A percentile compares a stretch with the other conserved stretches of the same genome.
These are phyloP conservation scores for Wickerhamiella slavikovae DNA, from an alignment of 805 yeast species.

Conservation along the genomic window DNA sequence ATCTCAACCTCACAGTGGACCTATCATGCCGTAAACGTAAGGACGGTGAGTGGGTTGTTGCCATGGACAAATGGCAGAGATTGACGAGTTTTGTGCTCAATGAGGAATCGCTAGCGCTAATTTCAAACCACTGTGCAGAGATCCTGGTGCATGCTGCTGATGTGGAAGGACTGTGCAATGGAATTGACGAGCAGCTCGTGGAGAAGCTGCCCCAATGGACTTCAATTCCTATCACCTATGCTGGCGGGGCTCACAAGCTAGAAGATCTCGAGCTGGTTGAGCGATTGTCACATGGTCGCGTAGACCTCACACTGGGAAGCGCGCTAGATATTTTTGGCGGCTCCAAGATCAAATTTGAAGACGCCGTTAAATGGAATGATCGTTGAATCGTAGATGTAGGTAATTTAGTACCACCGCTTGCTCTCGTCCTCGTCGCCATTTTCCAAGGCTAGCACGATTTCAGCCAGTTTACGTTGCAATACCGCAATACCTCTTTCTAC, in stretches of 20 bases:
- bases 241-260: conserved; percentile 82
- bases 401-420: conserved; percentile 6
- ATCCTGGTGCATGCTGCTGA: conserved; percentile 94
- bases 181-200: conserved; percentile 73
- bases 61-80: conserved; percentile 95
- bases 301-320: conserved; percentile 84
- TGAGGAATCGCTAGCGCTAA: conserved; percentile 28
- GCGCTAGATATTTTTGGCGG: conserved; percentile 95
- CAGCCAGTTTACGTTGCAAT: conserved; percentile 77
- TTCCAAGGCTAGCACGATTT: conserved; percentile 51
- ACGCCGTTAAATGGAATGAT: conserved; percentile 56
- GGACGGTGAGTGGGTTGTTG: conserved; percentile 61
- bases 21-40: conserved; percentile 53
- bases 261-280: conserved; percentile 50
- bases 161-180: conserved; percentile 89
- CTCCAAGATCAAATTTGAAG: conserved; percentile 47
- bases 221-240: conserved; percentile 65
- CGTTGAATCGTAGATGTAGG: too few relatives aligned
- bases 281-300: conserved; percentile 52
- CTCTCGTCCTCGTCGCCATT: conserved; percentile 12
- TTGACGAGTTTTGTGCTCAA: conserved; percentile 45
- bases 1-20: conserved; percentile 55
- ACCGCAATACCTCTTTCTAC: conserved; percentile 68
- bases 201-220: conserved; percentile 55
- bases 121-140: conserved; percentile 58